Conservation (phyloP, 2,329 filamentous ascomycete genomes). For the Neopestalotiopsis sp. region DNA sequence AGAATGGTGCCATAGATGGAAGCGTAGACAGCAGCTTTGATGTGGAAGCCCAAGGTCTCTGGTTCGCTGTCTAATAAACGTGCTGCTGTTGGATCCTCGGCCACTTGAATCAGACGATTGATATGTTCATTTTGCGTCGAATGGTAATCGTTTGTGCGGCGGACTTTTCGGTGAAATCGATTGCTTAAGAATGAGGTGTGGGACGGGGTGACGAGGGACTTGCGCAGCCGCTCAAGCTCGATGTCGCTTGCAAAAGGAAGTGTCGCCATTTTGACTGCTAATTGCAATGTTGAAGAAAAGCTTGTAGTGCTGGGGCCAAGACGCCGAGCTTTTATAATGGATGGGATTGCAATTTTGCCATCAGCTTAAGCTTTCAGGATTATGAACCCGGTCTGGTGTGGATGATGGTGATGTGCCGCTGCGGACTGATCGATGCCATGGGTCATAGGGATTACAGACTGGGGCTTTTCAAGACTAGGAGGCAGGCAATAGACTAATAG, state of each 20-base stretch:
- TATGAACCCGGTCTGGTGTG: too few species aligned
- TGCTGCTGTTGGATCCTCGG: not conserved
- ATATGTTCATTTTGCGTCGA: not conserved
- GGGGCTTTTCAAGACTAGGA: too few species aligned
- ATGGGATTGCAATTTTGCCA: too few species aligned
- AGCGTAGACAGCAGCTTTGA: not conserved
- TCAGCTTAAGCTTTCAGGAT: too few species aligned
- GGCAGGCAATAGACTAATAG: too few species aligned
- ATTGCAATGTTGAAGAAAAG: not conserved
- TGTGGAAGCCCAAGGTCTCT: not conserved
- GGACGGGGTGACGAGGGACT: not conserved
- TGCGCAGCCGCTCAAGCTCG: not conserved
- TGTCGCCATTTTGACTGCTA: not conserved
- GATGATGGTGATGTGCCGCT: too few species aligned
- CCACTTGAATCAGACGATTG: not conserved
- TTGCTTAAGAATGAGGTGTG: not conserved
- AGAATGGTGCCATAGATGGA: slow-evolving; percentile 2
- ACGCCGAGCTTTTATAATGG: too few species aligned
- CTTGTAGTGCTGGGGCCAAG: not conserved
- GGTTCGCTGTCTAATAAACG: not conserved
- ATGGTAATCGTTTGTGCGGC: not conserved
- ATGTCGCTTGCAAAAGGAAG: not conserved
- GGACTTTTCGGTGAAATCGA: not conserved
- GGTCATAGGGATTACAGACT: too few species aligned
- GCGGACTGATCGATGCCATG: too few species aligned